Evolutionary conservation across 2,329 filamentous ascomycete species (phyloP).

Genomic region (Lecanosticta acicola): DNA sequence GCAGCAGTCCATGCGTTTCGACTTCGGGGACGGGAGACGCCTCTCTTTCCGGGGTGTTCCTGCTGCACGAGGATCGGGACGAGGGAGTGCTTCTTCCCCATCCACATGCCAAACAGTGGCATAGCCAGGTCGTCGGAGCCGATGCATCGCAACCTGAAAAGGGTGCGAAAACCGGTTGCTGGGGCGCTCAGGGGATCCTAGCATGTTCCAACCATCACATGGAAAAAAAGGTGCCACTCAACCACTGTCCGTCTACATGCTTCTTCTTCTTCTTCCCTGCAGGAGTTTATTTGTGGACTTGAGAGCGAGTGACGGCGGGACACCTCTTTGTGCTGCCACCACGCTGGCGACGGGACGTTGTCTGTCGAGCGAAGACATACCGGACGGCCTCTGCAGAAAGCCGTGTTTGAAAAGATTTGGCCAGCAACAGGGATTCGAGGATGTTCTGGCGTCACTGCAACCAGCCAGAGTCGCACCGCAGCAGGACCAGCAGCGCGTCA

Average conservation of each 20-base stretch:
- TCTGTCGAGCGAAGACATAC: constrained; percentile 3
- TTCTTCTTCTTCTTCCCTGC: no score
- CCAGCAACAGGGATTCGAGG: constrained; percentile 3
- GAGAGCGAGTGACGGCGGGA: constrained; percentile 1
- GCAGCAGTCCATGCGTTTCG: no score
- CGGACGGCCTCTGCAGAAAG: constrained; percentile 1
- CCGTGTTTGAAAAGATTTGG: not conserved
- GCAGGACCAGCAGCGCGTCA: constrained; percentile 1
- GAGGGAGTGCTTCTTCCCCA: not conserved
- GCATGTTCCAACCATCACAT: no score
- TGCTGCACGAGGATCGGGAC: not conserved
- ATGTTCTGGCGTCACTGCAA: not conserved
- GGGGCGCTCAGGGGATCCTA: no score
- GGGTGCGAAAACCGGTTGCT: not conserved
- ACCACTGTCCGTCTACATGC: no score
- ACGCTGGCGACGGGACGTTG: not conserved
- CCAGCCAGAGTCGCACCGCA: constrained; percentile 8
- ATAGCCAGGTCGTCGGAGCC: constrained; percentile 16
- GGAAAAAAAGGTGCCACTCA: no score
- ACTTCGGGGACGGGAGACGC: no score
- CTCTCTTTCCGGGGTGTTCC: not conserved
- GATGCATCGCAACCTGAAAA: constrained; percentile 3
- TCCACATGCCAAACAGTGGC: constrained; percentile 7
- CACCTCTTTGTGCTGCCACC: not conserved
- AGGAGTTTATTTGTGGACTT: no score